Evolutionary conservation across 352 stramenopile genomes (phyloP).

Genomic region (Phytopythium oedochilum): DNA sequence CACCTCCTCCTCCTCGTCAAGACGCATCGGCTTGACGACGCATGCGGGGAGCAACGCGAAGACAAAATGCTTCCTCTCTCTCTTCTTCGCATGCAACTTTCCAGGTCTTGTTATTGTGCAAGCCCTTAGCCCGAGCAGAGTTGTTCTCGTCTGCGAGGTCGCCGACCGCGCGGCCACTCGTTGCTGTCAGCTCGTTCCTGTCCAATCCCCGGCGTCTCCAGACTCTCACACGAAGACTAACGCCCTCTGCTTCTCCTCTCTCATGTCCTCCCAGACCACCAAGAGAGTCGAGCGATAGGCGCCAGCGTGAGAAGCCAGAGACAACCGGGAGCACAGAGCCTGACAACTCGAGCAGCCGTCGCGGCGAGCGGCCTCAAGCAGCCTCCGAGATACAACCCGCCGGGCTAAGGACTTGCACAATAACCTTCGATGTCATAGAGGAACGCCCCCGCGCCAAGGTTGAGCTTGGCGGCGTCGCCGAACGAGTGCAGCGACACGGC

Average conservation of each 20-base stretch:
- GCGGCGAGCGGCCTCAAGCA: neutral
- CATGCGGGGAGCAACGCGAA: slow-evolving; percentile 1
- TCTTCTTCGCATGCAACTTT: slow-evolving; percentile 7
- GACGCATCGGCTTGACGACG: neutral
- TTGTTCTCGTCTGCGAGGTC: slow-evolving; percentile 3
- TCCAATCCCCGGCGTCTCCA: neutral
- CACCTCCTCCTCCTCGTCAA: neutral
- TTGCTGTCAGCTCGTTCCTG: neutral
- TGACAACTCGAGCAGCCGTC: neutral
- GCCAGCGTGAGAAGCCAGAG: neutral
- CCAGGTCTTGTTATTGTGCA: slow-evolving; percentile 7
- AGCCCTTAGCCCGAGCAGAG: slow-evolving; percentile 8
- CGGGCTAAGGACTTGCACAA: slow-evolving; percentile 80
- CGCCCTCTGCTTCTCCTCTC: neutral
- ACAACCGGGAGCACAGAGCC: neutral
- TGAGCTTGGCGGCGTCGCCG: slow-evolving; percentile 62
- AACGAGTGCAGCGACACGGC: slow-evolving; percentile 79
- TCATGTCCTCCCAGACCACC: slow-evolving; percentile 1
- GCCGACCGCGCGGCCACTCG: neutral
- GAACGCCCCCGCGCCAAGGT: slow-evolving; percentile 68
- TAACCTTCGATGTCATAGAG: slow-evolving; percentile 84
- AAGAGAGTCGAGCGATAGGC: neutral
- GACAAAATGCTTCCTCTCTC: neutral
- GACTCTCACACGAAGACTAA: neutral
- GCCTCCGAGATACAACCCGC: slow-evolving; percentile 8